Evolutionary conservation across 2,329 filamentous ascomycete genomes (phyloP).

Genomic region (Basipetospora chlamydospora): DNA sequence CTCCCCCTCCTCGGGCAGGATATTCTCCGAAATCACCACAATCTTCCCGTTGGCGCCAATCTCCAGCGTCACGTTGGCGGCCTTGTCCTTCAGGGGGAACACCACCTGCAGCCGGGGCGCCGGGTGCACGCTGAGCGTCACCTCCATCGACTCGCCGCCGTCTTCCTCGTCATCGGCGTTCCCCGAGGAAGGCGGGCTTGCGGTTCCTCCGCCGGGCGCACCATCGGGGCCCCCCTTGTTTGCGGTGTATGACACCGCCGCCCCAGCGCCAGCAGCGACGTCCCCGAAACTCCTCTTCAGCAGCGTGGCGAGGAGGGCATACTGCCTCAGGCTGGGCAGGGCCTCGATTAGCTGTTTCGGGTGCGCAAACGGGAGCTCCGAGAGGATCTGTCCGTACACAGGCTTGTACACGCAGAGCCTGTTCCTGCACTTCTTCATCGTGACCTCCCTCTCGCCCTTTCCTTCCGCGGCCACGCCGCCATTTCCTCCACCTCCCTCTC

Average conservation of each 20-base stretch:
- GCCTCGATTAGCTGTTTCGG: slow-evolving; percentile 61
- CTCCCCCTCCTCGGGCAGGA: slow-evolving; percentile 12
- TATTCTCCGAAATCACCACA: slow-evolving; percentile 42
- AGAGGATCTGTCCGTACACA: slow-evolving; percentile 53
- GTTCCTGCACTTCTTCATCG: slow-evolving; percentile 37
- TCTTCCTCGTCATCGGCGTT: background rate
- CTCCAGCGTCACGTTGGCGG: slow-evolving; percentile 40
- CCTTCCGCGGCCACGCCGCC: no score
- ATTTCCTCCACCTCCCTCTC: background rate
- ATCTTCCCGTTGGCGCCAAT: slow-evolving; percentile 46
- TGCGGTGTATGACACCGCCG: background rate
- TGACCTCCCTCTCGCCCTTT: no score
- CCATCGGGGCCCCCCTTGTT: background rate
- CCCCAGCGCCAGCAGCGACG: background rate
- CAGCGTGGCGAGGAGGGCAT: slow-evolving; percentile 53
- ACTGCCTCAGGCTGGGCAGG: slow-evolving; percentile 62
- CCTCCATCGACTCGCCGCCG: slow-evolving; percentile 23
- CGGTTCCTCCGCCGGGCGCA: background rate
- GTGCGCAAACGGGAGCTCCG: slow-evolving; percentile 61
- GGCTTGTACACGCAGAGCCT: slow-evolving; percentile 57
- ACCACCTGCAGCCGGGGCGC: slow-evolving; percentile 34
- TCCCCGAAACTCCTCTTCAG: slow-evolving; percentile 32
- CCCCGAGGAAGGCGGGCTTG: no score
- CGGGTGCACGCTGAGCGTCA: slow-evolving; percentile 36
- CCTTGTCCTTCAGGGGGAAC: slow-evolving; percentile 34